Base-by-base conservation (phyloP, 2,329 filamentous ascomycete species). In the Talaromyces islandicus region DNA sequence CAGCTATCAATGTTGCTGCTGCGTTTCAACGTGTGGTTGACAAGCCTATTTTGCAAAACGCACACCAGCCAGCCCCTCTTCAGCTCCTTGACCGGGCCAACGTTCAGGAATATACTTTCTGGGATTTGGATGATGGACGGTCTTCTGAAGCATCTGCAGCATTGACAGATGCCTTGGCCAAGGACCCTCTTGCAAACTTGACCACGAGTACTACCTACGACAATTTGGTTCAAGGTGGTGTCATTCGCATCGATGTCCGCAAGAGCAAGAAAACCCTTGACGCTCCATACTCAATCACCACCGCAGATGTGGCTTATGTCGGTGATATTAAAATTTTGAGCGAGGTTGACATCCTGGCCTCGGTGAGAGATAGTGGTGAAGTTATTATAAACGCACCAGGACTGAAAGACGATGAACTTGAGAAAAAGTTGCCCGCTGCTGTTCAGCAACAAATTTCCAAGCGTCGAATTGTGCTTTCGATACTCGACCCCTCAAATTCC, bases 21-120 rank as follows among this genome's bases (percentile, higher is more conserved):
- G 73, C 70, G 46, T 85, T 78, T 73, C 79, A 77, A 66, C 70
- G 73, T 43, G 67, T 81, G 52, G 71, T 73, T 24, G 72, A 76
- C 29, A 77, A 78, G 68, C 73, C 76, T 1, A 67, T 78, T 52
- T 65, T 75, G 17, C 67, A 70, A 32, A 67, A 65, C 48, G 62
- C 62, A 11, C 64, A 77, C 57, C 74, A 77, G 54, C 71, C 75
- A 25, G 76, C 77, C 60, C 68, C 73, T 71, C 74, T 87, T 58
- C 80, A 85, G 65, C 74, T 84, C 21, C 69, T 83, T n/a, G 82
- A 85, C 64, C 67, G 73, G 24, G 71, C 78, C n/a, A 73, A 75
- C 21, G 85, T 87, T 21, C 84, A 90, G 73, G 90, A 97, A 75
- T 97, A 94, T 78, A 88, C 88, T 12, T 97, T 99, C 83, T 97